A percentile compares a stretch with the other conserved stretches of the same genome.
phyloP scores from a whole-genome alignment of 257 asterid species.

The Penstemon barbatus region DNA sequence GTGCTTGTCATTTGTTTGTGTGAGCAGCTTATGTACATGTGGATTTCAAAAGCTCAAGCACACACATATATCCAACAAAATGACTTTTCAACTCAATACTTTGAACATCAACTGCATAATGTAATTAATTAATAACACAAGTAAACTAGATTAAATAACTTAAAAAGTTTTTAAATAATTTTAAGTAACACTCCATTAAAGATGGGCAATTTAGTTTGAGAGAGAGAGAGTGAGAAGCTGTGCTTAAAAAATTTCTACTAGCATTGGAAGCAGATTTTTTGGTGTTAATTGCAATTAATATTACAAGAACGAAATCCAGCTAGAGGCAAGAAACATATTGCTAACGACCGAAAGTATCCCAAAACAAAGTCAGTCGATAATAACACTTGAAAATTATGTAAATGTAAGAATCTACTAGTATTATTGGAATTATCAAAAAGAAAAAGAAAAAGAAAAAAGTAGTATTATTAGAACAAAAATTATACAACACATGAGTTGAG shows the following conservation, averaged over 20 bases:
- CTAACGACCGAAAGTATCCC: constrained; percentile 10
- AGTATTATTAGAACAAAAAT: too few relatives aligned
- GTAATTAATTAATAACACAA: neutral
- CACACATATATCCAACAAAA: neutral
- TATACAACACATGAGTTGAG: neutral
- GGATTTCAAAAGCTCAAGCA: neutral
- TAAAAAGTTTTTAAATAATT: too few relatives aligned
- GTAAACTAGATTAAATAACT: neutral
- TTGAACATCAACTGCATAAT: neutral
- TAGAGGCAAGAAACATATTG: neutral
- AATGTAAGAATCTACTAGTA: neutral
- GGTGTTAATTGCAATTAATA: too few relatives aligned
- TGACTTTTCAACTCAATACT: neutral
- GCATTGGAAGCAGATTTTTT: too few relatives aligned
- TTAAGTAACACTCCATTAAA: too few relatives aligned
- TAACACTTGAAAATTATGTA: neutral
- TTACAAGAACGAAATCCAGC: too few relatives aligned
- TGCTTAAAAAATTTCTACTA: too few relatives aligned
- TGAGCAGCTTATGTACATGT: neutral
- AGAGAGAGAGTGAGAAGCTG: too few relatives aligned
- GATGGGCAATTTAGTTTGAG: too few relatives aligned
- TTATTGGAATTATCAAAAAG: neutral
- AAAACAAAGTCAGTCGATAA: neutral
- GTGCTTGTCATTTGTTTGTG: neutral
- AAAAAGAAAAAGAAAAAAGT: too few relatives aligned